Conservation (phyloP, 768 basidiomycete species). For the Daedaleopsis sinensis region DNA sequence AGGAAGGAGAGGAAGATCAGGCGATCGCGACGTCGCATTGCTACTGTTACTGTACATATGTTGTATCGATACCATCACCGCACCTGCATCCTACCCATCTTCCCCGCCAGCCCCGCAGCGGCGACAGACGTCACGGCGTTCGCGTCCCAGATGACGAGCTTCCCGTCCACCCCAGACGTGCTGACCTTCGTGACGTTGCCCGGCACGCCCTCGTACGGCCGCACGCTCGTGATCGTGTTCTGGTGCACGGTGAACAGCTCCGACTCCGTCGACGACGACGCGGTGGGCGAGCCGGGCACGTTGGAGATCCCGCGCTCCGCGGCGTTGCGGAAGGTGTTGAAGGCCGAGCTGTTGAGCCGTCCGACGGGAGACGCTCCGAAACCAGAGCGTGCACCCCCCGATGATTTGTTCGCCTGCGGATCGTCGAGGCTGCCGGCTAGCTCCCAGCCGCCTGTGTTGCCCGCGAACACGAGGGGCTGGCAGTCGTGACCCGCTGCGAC, state of each 20-base stretch:
- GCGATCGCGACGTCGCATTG: background rate
- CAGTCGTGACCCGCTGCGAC: slow-evolving; percentile 98
- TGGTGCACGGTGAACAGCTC: slow-evolving; percentile 92
- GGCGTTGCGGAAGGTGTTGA: slow-evolving; percentile 91
- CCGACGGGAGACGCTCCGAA: slow-evolving; percentile 49
- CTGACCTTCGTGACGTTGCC: slow-evolving; percentile 76
- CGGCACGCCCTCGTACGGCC: slow-evolving; percentile 66
- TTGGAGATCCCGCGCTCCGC: slow-evolving; percentile 69
- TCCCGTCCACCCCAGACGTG: slow-evolving; percentile 93
- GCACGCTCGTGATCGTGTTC: slow-evolving; percentile 95
- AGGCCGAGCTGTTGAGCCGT: slow-evolving; percentile 89
- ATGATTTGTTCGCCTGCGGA: slow-evolving; percentile 48
- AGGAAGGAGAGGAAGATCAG: background rate
- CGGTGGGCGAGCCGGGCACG: slow-evolving; percentile 35
- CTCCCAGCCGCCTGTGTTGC: slow-evolving; percentile 77
- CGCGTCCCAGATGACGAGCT: slow-evolving; percentile 90
- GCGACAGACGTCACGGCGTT: slow-evolving; percentile 52
- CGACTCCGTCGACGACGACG: slow-evolving; percentile 53
- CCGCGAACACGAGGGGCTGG: slow-evolving; percentile 87
- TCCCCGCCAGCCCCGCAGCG: slow-evolving; percentile 26
- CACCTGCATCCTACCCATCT: slow-evolving; percentile 32
- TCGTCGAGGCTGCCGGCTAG: slow-evolving; percentile 85
- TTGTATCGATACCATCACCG: slow-evolving; percentile 29
- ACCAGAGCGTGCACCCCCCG: slow-evolving; percentile 49
- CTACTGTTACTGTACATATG: slow-evolving; percentile 6